Percentiles rank a stretch among this genome's conserved stretches.
These are phyloP conservation scores for Jacaranda mimosifolia DNA, from an alignment of 257 asterid species.

Conservation along the genomic window DNA sequence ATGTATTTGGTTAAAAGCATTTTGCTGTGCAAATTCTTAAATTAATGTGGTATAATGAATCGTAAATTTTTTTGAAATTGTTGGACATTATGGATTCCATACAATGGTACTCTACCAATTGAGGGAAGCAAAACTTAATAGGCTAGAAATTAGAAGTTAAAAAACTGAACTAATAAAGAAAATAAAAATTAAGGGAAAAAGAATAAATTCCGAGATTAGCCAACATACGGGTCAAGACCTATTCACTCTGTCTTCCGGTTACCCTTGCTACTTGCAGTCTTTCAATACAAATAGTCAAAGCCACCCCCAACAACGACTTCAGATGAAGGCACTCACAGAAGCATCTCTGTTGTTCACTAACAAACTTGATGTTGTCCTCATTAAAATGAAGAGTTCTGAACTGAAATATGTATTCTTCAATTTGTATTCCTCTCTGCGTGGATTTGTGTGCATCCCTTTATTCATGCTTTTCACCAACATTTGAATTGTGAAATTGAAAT, in stretches of 20 bases:
- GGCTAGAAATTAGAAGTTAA: too few relatives aligned
- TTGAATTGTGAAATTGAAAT: constrained; percentile 11
- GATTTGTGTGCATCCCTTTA: constrained; percentile 1
- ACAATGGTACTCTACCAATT: background rate
- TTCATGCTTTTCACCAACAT: constrained; percentile 10
- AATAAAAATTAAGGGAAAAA: background rate
- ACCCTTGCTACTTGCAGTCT: constrained; percentile 4
- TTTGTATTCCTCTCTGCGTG: constrained; percentile 9
- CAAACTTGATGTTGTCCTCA: constrained; percentile 1
- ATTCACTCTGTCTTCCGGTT: background rate
- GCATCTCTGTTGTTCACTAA: background rate
- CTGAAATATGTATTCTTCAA: constrained; percentile 12
- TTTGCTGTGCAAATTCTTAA: background rate
- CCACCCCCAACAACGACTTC: background rate
- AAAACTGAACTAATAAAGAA: constrained; percentile 14
- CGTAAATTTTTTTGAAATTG: background rate
- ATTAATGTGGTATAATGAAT: background rate
- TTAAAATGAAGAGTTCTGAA: background rate
- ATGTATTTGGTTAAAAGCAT: constrained; percentile 25
- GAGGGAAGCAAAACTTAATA: constrained; percentile 23
- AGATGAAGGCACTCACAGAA: background rate
- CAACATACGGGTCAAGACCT: background rate
- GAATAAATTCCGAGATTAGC: constrained; percentile 1
- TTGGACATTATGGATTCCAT: constrained; percentile 6
- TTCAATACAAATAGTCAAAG: background rate